Evolutionary conservation across 2,329 filamentous ascomycete genomes (phyloP), one percentile per base, ranked within the genome.

Genomic region (Graphium sp.): DNA sequence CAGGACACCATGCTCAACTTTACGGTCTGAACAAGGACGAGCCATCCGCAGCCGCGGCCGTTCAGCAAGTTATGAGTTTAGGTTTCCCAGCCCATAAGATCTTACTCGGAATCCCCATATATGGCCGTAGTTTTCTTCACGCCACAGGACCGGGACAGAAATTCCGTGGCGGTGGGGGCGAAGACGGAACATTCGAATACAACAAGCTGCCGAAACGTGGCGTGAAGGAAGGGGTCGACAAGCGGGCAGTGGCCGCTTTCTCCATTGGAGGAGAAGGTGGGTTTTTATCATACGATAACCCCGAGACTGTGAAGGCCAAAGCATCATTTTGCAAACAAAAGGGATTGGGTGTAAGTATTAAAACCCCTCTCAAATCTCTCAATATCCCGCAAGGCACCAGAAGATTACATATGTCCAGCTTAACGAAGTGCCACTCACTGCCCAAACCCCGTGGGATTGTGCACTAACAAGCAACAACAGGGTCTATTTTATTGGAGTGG

Each of bases 401-500:
- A 28, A 32, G 30, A 10, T 29, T 24, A 34, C 32, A 26, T 9
- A 31, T 26, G 32, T n/a, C n/a, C n/a, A n/a, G n/a, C n/a, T n/a
- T n/a, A n/a, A n/a, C n/a, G n/a, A n/a, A n/a, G n/a, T n/a, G n/a
- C n/a, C n/a, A n/a, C n/a, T n/a, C n/a, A n/a, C n/a, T n/a, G n/a
- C n/a, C n/a, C n/a, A n/a, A n/a, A n/a, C n/a, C n/a, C n/a, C n/a
- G n/a, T n/a, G n/a, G n/a, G n/a, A n/a, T n/a, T n/a, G n/a, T n/a
- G n/a, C n/a, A n/a, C n/a, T n/a, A n/a, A n/a, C n/a, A n/a, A n/a
- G n/a, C n/a, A n/a, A n/a, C n/a, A 24, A 16, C 39, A 72, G 67
- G 81, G 81, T 0, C 51, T 89, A 7, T 87, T 84, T 47, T 89
- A 85, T 49, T 85, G 77, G 76, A 73, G 76, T 30, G 77, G 73